These are phyloP conservation scores for Botrytis fabae DNA, from an alignment of 2,329 filamentous ascomycete species.

Conservation along the genomic window DNA sequence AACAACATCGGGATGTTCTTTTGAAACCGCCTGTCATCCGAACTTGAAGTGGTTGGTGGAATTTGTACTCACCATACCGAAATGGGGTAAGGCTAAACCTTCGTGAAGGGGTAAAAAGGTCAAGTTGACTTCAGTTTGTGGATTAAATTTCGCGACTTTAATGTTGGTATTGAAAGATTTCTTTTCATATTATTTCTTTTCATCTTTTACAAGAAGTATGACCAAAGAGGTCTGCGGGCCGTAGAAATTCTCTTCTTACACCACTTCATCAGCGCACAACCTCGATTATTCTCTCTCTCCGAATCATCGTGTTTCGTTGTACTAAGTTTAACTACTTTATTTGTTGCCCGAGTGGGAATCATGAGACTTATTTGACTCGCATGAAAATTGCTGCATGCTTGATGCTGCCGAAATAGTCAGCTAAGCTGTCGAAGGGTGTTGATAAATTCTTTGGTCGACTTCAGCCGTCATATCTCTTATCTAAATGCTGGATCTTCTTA, in stretches of 20 bases:
- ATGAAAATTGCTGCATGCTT: not conserved
- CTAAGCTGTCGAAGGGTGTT: not conserved
- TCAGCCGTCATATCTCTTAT: not conserved
- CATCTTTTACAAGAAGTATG: conserved; percentile 1
- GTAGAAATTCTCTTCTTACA: conserved; percentile 13
- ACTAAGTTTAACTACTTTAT: not conserved
- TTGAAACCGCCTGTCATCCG: not conserved
- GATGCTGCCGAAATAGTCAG: not conserved
- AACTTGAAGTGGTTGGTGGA: conserved; percentile 3
- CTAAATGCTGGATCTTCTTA: not conserved
- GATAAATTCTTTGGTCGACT: not conserved
- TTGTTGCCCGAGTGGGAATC: conserved; percentile 2
- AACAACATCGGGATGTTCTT: conserved; percentile 13
- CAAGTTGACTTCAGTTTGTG: not conserved
- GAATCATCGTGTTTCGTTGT: conserved; percentile 13
- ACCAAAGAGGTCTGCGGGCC: not conserved
- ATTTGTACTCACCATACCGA: not conserved
- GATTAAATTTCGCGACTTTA: not conserved
- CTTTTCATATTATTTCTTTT: too few species aligned
- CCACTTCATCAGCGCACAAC: not conserved
- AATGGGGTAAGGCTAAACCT: not conserved
- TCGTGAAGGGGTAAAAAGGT: not conserved
- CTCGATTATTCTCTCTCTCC: conserved; percentile 5
- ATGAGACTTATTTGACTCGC: conserved; percentile 7
- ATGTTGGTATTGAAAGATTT: not conserved